Percentiles rank a stretch among this genome's conserved stretches.
Conservation (phyloP, 495 filamentous ascomycete genomes). For the Penicillium crystallinum region DNA sequence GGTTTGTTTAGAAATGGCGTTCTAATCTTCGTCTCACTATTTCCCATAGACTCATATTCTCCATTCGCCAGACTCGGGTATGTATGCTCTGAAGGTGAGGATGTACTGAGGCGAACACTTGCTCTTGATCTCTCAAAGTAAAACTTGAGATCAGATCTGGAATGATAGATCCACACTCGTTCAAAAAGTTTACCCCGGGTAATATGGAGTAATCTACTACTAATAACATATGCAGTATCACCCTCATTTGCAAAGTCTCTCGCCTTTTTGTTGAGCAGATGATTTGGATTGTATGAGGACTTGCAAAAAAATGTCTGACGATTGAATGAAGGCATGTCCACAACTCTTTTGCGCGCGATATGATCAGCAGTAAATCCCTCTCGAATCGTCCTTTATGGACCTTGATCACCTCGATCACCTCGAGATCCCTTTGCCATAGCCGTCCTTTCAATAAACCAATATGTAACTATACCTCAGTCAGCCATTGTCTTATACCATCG, state of each 20-base stretch:
- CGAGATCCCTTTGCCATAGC: background rate
- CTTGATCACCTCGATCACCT: background rate
- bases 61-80: background rate
- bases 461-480: background rate
- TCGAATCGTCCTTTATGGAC: background rate
- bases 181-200: too few relatives aligned
- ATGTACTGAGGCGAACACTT: background rate
- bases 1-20: background rate
- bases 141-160: background rate
- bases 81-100: background rate
- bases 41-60: constrained; percentile 41
- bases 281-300: too few relatives aligned
- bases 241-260: too few relatives aligned
- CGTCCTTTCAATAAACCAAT: background rate
- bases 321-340: background rate
- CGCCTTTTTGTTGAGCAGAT: too few relatives aligned
- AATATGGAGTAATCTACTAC: too few relatives aligned
- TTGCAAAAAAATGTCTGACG: background rate
- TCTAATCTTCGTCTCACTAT: background rate
- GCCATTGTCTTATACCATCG: background rate
- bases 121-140: background rate
- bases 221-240: too few relatives aligned
- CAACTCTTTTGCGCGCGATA: background rate
- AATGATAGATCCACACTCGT: background rate
- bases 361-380: background rate